Conservation (phyloP, 2,329 filamentous ascomycete species). For the Colletotrichum horii region DNA sequence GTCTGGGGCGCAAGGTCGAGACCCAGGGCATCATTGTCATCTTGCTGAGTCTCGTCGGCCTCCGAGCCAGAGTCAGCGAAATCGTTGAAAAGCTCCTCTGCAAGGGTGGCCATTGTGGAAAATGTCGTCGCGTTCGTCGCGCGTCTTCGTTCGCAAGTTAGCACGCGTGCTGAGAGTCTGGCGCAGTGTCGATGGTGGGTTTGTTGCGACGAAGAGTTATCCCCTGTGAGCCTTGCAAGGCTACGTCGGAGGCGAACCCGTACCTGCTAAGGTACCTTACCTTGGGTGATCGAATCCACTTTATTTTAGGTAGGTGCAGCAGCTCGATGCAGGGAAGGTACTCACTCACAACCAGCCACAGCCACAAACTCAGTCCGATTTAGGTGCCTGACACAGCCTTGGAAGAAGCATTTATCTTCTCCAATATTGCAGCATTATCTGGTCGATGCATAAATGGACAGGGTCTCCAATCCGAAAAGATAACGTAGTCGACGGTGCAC, state of each 20-base stretch:
- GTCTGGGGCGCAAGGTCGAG: slow-evolving; percentile 45
- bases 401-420: neutral
- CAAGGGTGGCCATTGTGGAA: slow-evolving; percentile 82
- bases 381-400: neutral
- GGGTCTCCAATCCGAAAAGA: neutral
- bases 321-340: neutral
- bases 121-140: neutral
- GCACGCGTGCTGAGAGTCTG: neutral
- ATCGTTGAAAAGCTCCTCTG: slow-evolving; percentile 90
- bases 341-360: neutral
- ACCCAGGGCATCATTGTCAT: slow-evolving; percentile 48
- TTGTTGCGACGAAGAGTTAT: neutral
- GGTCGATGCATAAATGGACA: neutral
- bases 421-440: neutral
- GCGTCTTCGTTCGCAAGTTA: neutral
- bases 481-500: neutral
- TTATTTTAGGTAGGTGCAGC: neutral
- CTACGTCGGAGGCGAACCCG: neutral
- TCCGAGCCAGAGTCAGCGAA: slow-evolving; percentile 88
- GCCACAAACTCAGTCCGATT: neutral
- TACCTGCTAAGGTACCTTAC: no score
- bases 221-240: slow-evolving; percentile 1
- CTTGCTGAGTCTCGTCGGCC: slow-evolving; percentile 65
- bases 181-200: neutral
- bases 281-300: neutral